Conservation (phyloP, 768 basidiomycete species). For the Trametes cubensis region DNA sequence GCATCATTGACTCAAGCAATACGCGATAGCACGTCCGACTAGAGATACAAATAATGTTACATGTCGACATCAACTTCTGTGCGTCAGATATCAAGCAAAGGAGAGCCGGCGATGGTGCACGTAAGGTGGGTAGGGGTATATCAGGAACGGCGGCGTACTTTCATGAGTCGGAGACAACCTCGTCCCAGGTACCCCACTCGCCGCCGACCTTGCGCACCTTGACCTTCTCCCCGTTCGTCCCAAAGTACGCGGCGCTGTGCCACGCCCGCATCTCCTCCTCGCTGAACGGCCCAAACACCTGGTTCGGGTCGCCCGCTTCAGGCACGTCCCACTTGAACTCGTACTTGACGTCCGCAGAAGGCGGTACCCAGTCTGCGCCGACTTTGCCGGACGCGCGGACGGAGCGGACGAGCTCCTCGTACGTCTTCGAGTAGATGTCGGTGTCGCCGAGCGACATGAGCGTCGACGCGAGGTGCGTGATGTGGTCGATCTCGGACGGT, state of each 20-base stretch:
- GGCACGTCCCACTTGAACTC: slow-evolving; percentile 81
- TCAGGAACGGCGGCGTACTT: not conserved
- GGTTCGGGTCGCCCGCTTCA: slow-evolving; percentile 46
- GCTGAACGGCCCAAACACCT: slow-evolving; percentile 77
- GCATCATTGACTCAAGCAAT: not conserved
- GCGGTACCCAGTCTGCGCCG: slow-evolving; percentile 69
- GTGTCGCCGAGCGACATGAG: slow-evolving; percentile 85
- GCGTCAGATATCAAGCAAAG: too few relatives aligned
- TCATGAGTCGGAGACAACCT: slow-evolving; percentile 51
- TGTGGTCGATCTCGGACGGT: slow-evolving; percentile 63
- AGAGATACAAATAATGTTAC: slow-evolving; percentile 30
- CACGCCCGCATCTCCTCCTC: slow-evolving; percentile 82
- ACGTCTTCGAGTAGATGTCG: slow-evolving; percentile 85
- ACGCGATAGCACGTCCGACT: slow-evolving; percentile 23
- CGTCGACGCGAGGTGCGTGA: slow-evolving; percentile 86
- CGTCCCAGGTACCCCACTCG: slow-evolving; percentile 77
- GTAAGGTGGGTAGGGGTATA: not conserved
- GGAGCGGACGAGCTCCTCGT: slow-evolving; percentile 80
- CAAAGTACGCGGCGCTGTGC: slow-evolving; percentile 84
- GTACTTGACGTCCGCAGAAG: slow-evolving; percentile 74
- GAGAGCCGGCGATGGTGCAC: too few relatives aligned
- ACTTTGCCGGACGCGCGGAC: slow-evolving; percentile 75
- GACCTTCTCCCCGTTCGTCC: slow-evolving; percentile 74
- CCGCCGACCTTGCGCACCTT: slow-evolving; percentile 66
- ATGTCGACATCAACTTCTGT: slow-evolving; percentile 16